Percentiles rank a stretch among this genome's conserved stretches.
phyloP scores from a whole-genome alignment of 176 grass and related monocot species.

The Triticum urartu region DNA sequence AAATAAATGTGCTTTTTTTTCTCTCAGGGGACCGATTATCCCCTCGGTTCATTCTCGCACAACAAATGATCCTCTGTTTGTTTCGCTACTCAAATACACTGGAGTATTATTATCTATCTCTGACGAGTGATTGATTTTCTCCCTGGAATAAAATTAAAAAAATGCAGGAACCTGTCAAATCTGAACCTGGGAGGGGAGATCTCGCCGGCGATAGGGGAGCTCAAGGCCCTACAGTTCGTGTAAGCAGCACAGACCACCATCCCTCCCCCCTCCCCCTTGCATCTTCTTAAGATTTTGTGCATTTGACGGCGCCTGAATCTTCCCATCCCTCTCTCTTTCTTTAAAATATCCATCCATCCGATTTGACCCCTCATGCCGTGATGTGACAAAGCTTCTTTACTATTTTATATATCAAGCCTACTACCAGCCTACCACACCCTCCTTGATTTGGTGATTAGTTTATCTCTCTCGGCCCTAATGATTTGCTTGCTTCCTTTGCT shows the following conservation, averaged over 20 bases:
- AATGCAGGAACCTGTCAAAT: constrained; percentile 90
- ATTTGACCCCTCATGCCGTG: constrained; percentile 40
- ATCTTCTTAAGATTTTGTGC: constrained; percentile 38
- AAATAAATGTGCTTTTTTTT: constrained; percentile 2
- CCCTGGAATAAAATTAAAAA: neutral
- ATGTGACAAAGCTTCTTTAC: constrained; percentile 39
- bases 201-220: constrained; percentile 76
- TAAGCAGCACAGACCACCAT: constrained; percentile 3
- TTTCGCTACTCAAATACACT: neutral
- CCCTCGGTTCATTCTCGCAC: neutral
- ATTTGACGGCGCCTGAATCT: constrained; percentile 17
- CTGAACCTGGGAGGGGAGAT: constrained; percentile 95
- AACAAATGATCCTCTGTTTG: neutral
- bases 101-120: neutral
- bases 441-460: constrained; percentile 35
- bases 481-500: constrained; percentile 35
- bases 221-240: constrained; percentile 78
- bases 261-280: neutral
- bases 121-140: constrained; percentile 13
- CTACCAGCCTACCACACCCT: neutral
- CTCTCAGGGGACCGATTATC: neutral
- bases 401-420: constrained; percentile 31
- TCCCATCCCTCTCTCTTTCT: constrained; percentile 14
- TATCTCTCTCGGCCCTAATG: constrained; percentile 33
- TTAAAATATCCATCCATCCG: constrained; percentile 32